Evolutionary conservation across 352 stramenopile genomes (phyloP).

Genomic region (Phytophthora quininea): DNA sequence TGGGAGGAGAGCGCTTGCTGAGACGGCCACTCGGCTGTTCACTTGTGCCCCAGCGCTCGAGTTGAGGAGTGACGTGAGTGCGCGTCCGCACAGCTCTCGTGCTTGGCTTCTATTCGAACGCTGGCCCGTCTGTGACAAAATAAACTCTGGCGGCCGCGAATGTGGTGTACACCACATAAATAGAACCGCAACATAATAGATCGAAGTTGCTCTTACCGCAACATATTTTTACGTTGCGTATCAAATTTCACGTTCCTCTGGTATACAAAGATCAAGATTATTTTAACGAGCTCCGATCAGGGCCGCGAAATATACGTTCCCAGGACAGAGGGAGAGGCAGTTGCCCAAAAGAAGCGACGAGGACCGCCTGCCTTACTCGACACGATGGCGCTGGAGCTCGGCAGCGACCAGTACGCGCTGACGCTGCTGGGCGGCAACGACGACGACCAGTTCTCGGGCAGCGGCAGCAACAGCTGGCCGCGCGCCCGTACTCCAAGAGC

Average conservation of each 20-base stretch:
- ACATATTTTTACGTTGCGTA: too few relatives aligned
- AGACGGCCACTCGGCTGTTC: neutral
- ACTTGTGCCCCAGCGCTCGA: conserved; percentile 19
- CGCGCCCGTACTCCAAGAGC: conserved; percentile 68
- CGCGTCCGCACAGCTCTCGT: conserved; percentile 31
- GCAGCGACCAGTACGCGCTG: conserved; percentile 57
- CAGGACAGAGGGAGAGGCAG: neutral
- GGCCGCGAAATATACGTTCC: too few relatives aligned
- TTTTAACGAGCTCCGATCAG: too few relatives aligned
- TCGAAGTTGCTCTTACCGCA: too few relatives aligned
- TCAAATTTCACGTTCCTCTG: too few relatives aligned
- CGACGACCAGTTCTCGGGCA: conserved; percentile 57
- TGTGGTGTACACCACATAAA: neutral
- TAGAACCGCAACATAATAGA: too few relatives aligned
- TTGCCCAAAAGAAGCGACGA: conserved; percentile 1
- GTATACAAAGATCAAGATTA: too few relatives aligned
- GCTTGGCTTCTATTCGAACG: conserved; percentile 19
- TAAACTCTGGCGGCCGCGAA: conserved; percentile 11
- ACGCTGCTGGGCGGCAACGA: conserved; percentile 59
- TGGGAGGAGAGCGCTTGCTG: too few relatives aligned
- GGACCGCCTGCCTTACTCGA: neutral
- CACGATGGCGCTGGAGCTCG: conserved; percentile 48
- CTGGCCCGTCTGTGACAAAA: too few relatives aligned
- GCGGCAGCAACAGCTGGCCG: conserved; percentile 30
- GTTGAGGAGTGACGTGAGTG: conserved; percentile 40